Conservation (phyloP, 495 filamentous ascomycete genomes). For the Tuber calosporum region DNA sequence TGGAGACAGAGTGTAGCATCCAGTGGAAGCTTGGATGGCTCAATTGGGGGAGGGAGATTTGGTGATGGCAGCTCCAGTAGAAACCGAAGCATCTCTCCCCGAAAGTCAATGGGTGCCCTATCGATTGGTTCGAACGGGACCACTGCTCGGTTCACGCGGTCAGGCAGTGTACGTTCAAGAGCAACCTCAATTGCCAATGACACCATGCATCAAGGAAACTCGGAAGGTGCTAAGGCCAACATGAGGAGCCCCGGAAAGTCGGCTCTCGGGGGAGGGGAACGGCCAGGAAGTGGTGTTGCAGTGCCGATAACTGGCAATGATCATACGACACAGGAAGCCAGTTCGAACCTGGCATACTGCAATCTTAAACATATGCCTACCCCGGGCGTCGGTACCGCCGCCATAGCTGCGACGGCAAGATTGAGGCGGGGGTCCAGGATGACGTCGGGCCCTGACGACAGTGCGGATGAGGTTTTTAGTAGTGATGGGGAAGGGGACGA, state of each 20-base stretch:
- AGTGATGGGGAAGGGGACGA: conserved; percentile 30
- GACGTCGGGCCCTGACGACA: conserved; percentile 27
- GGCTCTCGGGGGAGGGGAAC: conserved; percentile 10
- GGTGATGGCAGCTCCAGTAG: conserved; percentile 22
- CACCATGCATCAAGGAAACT: neutral
- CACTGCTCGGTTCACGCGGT: conserved; percentile 27
- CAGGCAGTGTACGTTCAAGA: conserved; percentile 31
- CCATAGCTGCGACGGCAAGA: neutral
- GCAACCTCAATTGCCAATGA: conserved; percentile 28
- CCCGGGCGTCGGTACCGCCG: conserved; percentile 2
- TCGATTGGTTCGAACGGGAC: conserved; percentile 34
- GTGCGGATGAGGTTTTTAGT: conserved; percentile 28
- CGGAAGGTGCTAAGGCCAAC: neutral
- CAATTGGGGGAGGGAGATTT: conserved; percentile 42
- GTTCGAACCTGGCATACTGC: conserved; percentile 4
- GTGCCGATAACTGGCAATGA: conserved; percentile 1
- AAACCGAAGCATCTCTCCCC: conserved; percentile 54
- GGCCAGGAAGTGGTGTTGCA: neutral
- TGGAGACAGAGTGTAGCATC: conserved; percentile 78
- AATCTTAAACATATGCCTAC: conserved; percentile 10
- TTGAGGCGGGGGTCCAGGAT: conserved; percentile 18
- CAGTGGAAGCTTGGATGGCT: conserved; percentile 50
- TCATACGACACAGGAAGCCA: conserved; percentile 6
- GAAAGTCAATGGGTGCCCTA: conserved; percentile 46
- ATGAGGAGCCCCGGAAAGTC: neutral